Percentiles rank a stretch among this genome's conserved stretches.
Conservation (phyloP, 768 basidiomycete genomes). For the Boletus sensibilis region DNA sequence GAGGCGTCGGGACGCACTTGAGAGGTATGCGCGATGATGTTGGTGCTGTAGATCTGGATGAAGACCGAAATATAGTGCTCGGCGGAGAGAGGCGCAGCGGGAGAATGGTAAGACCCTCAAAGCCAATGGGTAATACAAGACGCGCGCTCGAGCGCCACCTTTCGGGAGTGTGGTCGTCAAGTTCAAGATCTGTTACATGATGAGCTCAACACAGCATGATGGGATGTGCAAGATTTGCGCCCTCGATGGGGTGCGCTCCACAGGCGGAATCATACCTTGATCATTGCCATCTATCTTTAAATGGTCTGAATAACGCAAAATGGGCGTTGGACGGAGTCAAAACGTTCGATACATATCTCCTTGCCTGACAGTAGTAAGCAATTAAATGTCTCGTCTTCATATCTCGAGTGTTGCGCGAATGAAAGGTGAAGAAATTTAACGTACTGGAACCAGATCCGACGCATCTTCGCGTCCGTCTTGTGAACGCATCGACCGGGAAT, state of each 20-base stretch:
- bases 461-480: slow-evolving; percentile 32
- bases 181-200: neutral
- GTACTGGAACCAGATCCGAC: slow-evolving; percentile 46
- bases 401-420: neutral
- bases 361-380: neutral
- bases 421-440: slow-evolving; percentile 4
- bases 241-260: slow-evolving; percentile 1
- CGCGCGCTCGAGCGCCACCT: neutral
- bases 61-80: neutral
- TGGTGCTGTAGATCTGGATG: slow-evolving; percentile 1
- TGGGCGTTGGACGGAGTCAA: slow-evolving; percentile 12
- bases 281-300: slow-evolving; percentile 15
- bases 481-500: slow-evolving; percentile 14
- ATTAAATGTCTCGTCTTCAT: neutral
- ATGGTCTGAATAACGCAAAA: neutral
- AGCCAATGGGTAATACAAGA: neutral
- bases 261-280: neutral
- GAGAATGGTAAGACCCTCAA: neutral
- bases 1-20: slow-evolving; percentile 23
- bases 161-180: neutral
- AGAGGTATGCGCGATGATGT: neutral
- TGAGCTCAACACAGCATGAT: neutral
- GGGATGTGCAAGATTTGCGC: slow-evolving; percentile 10
- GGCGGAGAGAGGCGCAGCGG: slow-evolving; percentile 1
- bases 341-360: neutral